phyloP scores from a whole-genome alignment of 2,329 filamentous ascomycete species.

The Cordyceps fumosorosea region DNA sequence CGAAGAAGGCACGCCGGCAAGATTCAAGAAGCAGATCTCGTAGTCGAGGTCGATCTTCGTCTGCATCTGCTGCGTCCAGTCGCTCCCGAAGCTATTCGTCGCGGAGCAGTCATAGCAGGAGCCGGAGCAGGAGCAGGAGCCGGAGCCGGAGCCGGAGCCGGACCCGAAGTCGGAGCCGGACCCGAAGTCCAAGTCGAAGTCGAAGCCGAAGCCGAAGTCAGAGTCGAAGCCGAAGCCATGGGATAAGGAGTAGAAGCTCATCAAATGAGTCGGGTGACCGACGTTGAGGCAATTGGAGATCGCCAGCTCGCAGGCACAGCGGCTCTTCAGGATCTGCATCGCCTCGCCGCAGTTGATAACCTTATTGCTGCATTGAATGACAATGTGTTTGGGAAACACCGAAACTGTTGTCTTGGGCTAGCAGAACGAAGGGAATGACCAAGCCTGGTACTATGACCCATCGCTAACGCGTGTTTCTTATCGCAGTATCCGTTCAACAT shows the following conservation, averaged over 20 bases:
- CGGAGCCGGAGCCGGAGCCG: conserved; percentile 23
- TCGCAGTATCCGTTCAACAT: conserved; percentile 1
- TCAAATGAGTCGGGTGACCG: background rate
- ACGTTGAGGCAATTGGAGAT: conserved; percentile 22
- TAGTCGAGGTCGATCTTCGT: conserved; percentile 30
- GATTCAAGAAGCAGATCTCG: conserved; percentile 42
- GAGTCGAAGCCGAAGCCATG: conserved; percentile 15
- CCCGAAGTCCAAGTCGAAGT: conserved; percentile 24
- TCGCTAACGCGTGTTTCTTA: conserved; percentile 7
- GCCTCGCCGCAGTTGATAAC: conserved; percentile 22
- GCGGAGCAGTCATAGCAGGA: conserved; percentile 27
- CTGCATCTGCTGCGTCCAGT: conserved; percentile 31
- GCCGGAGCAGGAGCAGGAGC: conserved; percentile 22
- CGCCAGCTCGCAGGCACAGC: conserved; percentile 36
- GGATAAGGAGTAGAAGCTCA: conserved; percentile 5
- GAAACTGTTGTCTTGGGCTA: background rate
- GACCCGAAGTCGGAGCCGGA: conserved; percentile 20
- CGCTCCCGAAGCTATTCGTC: conserved; percentile 34
- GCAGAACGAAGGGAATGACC: background rate
- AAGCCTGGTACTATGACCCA: background rate
- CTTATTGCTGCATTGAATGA: background rate
- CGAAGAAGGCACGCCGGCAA: conserved; percentile 46
- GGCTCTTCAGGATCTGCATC: conserved; percentile 44
- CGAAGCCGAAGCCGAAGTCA: conserved; percentile 12
- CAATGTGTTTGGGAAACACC: background rate